A percentile compares a stretch with the other conserved stretches of the same genome.
Evolutionary conservation across 305 asterid species (phyloP).

Genomic region (Fraxinus dipetala): DNA sequence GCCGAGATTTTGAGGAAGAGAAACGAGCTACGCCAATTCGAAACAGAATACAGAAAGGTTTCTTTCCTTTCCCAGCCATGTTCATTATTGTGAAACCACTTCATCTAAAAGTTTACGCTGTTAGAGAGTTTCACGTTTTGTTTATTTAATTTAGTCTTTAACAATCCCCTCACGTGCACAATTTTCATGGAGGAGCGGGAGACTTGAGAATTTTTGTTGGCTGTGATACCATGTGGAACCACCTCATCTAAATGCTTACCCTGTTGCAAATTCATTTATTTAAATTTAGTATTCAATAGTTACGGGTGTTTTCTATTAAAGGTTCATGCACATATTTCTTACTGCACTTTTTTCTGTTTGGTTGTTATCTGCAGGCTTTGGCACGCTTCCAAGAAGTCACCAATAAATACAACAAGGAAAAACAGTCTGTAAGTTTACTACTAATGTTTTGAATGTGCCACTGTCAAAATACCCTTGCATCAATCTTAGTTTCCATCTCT

Average conservation of each 20-base stretch:
- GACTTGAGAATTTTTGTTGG: neutral
- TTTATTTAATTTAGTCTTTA: neutral
- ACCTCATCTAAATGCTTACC: neutral
- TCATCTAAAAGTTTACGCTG: neutral
- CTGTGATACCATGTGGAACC: neutral
- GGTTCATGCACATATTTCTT: slow-evolving; percentile 14
- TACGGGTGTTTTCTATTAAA: neutral
- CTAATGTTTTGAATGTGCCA: slow-evolving; percentile 5
- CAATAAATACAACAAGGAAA: slow-evolving; percentile 80
- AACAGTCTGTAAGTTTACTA: slow-evolving; percentile 73
- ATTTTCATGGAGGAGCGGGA: neutral
- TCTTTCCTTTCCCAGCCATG: slow-evolving; percentile 3
- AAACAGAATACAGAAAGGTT: slow-evolving; percentile 96
- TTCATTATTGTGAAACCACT: neutral
- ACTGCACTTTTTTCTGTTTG: neutral
- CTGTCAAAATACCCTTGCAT: slow-evolving; percentile 10
- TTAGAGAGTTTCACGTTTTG: neutral
- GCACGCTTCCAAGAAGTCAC: slow-evolving; percentile 95
- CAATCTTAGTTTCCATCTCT: neutral
- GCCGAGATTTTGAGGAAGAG: slow-evolving; percentile 90
- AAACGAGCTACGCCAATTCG: slow-evolving; percentile 89
- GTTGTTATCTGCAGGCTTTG: slow-evolving; percentile 62
- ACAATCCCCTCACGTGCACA: neutral
- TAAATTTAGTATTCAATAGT: neutral
- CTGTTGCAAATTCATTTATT: neutral